Evolutionary conservation across 352 stramenopile species (phyloP).

Genomic region (Globisporangium viniferum): DNA sequence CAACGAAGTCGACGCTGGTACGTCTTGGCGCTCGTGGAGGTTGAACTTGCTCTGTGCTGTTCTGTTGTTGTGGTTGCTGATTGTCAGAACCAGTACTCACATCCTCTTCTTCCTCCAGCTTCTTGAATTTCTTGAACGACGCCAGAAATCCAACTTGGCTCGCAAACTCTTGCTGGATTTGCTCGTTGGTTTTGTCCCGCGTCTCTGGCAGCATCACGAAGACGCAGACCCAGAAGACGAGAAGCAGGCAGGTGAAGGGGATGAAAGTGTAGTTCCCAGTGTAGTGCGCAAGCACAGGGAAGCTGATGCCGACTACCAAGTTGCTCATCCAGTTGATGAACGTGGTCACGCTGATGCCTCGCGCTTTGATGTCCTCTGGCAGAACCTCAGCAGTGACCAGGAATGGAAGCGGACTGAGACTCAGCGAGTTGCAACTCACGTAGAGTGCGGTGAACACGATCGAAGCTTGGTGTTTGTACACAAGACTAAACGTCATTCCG

Average conservation of each 20-base stretch:
- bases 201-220: slow-evolving; percentile 41
- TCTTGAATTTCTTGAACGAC: slow-evolving; percentile 33
- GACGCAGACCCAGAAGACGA: slow-evolving; percentile 32
- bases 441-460: slow-evolving; percentile 32
- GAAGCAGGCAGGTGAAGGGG: slow-evolving; percentile 30
- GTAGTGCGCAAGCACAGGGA: slow-evolving; percentile 27
- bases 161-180: slow-evolving; percentile 40
- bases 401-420: slow-evolving; percentile 34
- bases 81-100: slow-evolving; percentile 1
- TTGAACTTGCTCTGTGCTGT: background rate
- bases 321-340: slow-evolving; percentile 42
- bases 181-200: slow-evolving; percentile 31
- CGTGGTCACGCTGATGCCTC: slow-evolving; percentile 33
- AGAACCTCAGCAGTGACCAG: slow-evolving; percentile 38
- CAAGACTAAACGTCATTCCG: slow-evolving; percentile 31
- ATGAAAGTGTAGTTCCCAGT: slow-evolving; percentile 38
- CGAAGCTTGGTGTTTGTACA: slow-evolving; percentile 21
- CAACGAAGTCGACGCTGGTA: slow-evolving; percentile 10
- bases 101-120: slow-evolving; percentile 17
- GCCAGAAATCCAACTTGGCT: slow-evolving; percentile 22
- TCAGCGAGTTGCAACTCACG: slow-evolving; percentile 38
- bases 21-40: background rate
- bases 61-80: background rate
- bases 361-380: slow-evolving; percentile 36
- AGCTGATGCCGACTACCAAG: slow-evolving; percentile 30